Percentiles rank a stretch among this genome's conserved stretches.
phyloP scores from a whole-genome alignment of 192 early-diverging fungal species.

The Coemansia sp. region DNA sequence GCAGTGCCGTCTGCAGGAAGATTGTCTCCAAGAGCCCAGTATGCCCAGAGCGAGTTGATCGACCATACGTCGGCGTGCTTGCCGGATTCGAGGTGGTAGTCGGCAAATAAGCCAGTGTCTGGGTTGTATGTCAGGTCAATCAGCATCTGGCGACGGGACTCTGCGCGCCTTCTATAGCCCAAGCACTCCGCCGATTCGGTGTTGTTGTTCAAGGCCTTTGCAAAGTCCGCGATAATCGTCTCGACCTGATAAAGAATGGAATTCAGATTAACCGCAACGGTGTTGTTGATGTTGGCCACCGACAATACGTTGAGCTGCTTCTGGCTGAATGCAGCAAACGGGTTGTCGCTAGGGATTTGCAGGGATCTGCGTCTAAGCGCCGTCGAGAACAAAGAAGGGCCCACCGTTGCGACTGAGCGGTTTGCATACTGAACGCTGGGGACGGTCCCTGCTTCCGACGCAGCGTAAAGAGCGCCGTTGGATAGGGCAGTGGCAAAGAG shows the following conservation, averaged over 20 bases:
- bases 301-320: slow-evolving; percentile 43
- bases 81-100: slow-evolving; percentile 56
- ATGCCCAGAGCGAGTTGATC: slow-evolving; percentile 59
- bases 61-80: slow-evolving; percentile 49
- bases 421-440: slow-evolving; percentile 40
- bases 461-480: slow-evolving; percentile 24
- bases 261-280: slow-evolving; percentile 69
- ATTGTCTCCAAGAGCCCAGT: slow-evolving; percentile 55
- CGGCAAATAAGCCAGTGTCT: slow-evolving; percentile 48
- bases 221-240: slow-evolving; percentile 28
- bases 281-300: slow-evolving; percentile 53
- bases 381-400: slow-evolving; percentile 26
- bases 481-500: slow-evolving; percentile 13
- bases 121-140: slow-evolving; percentile 57
- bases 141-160: slow-evolving; percentile 53
- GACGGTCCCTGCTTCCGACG: slow-evolving; percentile 28
- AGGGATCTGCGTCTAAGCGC: slow-evolving; percentile 20
- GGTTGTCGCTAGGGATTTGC: slow-evolving; percentile 24
- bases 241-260: slow-evolving; percentile 59
- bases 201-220: slow-evolving; percentile 17
- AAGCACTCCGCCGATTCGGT: slow-evolving; percentile 9
- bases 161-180: slow-evolving; percentile 33
- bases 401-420: slow-evolving; percentile 6
- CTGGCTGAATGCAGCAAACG: slow-evolving; percentile 26
- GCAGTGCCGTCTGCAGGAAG: slow-evolving; percentile 19